phyloP scores from a whole-genome alignment of 306 rosid species.

The Lagenaria siceraria region DNA sequence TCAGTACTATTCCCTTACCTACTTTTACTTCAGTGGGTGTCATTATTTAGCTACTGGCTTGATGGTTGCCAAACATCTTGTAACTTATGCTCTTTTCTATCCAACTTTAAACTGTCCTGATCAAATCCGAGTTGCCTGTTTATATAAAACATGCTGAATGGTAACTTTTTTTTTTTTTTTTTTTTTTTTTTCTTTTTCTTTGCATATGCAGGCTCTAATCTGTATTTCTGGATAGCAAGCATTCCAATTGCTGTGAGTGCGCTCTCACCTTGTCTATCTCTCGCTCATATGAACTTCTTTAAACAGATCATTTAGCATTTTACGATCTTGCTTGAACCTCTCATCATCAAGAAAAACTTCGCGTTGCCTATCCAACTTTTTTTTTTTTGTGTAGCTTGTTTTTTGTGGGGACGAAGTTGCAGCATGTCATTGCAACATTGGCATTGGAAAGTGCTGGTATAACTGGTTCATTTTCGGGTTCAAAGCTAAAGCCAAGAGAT shows the following conservation, averaged over 20 bases:
- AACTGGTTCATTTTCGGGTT: constrained; percentile 31
- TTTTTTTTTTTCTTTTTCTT: background rate
- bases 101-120: background rate
- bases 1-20: background rate
- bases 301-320: background rate
- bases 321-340: background rate
- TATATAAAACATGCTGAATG: background rate
- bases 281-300: background rate
- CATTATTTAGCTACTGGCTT: background rate
- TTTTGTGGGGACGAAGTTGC: constrained; percentile 89
- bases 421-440: constrained; percentile 82
- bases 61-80: background rate
- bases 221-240: constrained; percentile 94
- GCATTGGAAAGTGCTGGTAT: constrained; percentile 80
- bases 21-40: background rate
- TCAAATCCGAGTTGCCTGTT: background rate
- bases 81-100: background rate
- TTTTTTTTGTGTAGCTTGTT: constrained; percentile 45
- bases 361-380: background rate
- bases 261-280: background rate
- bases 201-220: constrained; percentile 68
- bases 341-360: too few relatives aligned
- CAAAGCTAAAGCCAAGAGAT: constrained; percentile 79
- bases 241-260: constrained; percentile 67
- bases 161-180: too few relatives aligned